Base-by-base conservation (phyloP, 495 filamentous ascomycete genomes). In the Amniculicola lignicola region DNA sequence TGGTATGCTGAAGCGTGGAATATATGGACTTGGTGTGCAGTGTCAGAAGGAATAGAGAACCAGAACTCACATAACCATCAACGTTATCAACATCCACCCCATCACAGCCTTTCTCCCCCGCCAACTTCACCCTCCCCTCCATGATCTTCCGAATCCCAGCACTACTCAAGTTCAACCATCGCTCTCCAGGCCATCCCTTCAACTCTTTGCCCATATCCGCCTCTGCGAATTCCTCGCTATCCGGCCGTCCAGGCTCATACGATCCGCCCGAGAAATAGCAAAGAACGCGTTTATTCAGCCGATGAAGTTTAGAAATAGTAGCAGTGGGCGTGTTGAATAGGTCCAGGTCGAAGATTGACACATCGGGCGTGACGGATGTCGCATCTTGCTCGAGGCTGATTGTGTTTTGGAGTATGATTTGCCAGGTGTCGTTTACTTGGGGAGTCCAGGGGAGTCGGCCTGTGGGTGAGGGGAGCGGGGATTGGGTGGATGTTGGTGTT, bases 231-330 rank as follows among this genome's bases (percentile, higher is more conserved):
- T 76, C 33, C 40, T 29, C 43, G 3, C 77, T 67, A 61, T 89
- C 86, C 4, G 72, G 66, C 4, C 84, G 77, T 68, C 74, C 79
- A 51, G 77, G 63, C 68, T 86, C 82, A 52, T 77, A 85, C 14
- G 76, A 80, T 4, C 86, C 86, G 0, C 84, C 86, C 10, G 77
- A 81, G 71, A 87, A 88, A 66, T 88, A 89, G 73, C 86, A 89
- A 51, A 88, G 84, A 22, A 87, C 79, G 39, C 76, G 82, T 49
- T 79, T 73, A 11, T 71, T 72, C 24, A 68, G 51, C 3, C 28
- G 35, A 36, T 85, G 79, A 0, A 86, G 70, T 0, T 64, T 53
- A 3, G 68, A 50, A 50, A 85, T 81, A 2, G 64, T 73, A 15
- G 68, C 58, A 4, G 65, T 65, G 19, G 64, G 36, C 45, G 78